A percentile compares a stretch with the other conserved stretches of the same genome.
These are phyloP conservation scores for Puccinellia tenuiflora DNA, from an alignment of 176 grass and related monocot species.

Conservation along the genomic window DNA sequence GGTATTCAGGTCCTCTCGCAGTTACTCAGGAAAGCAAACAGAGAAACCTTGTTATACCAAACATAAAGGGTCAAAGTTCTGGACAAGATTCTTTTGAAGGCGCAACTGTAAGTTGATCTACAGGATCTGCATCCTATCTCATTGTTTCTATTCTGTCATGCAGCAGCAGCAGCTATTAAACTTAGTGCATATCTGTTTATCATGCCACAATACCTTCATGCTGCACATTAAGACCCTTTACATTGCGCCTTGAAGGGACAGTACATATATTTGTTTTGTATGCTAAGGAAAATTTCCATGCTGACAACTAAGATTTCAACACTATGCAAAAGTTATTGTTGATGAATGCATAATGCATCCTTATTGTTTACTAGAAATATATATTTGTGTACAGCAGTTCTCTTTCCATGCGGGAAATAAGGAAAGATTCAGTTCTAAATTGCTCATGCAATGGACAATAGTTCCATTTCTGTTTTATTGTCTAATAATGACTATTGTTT, in stretches of 20 bases:
- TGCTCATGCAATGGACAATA: background rate
- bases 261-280: background rate
- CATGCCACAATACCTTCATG: background rate
- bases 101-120: conserved; percentile 84
- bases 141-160: background rate
- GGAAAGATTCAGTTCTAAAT: background rate
- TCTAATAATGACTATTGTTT: conserved; percentile 4
- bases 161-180: conserved; percentile 10
- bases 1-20: conserved; percentile 84
- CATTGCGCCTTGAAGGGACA: conserved; percentile 2
- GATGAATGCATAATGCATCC: background rate
- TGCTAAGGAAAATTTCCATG: conserved; percentile 1
- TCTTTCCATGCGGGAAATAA: background rate
- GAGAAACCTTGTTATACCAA: conserved; percentile 96
- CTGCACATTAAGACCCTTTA: background rate
- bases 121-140: background rate
- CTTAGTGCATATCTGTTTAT: background rate
- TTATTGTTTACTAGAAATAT: background rate
- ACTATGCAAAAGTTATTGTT: background rate
- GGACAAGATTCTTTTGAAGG: conserved; percentile 91
- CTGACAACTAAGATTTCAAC: background rate
- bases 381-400: background rate
- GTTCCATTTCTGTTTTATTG: background rate
- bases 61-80: conserved; percentile 86
- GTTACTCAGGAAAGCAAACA: conserved; percentile 87